Evolutionary conservation across 2,329 filamentous ascomycete genomes (phyloP).

Genomic region (Fusarium avenaceum): DNA sequence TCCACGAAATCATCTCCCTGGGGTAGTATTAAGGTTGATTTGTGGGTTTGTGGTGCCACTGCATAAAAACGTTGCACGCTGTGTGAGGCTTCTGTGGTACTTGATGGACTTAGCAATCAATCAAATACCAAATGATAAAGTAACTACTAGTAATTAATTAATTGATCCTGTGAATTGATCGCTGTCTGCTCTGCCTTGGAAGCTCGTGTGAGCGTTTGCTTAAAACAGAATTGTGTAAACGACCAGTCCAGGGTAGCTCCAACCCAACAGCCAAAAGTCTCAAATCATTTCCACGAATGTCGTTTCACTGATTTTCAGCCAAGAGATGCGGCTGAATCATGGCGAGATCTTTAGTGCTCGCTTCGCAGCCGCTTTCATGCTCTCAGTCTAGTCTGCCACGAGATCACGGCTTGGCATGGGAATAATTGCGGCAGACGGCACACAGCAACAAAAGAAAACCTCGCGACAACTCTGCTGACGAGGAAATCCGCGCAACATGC

Average conservation of each 20-base stretch:
- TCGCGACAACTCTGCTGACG: not conserved
- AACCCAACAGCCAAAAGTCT: not conserved
- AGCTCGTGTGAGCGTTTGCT: not conserved
- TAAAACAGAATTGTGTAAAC: not conserved
- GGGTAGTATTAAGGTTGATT: slow-evolving; percentile 31
- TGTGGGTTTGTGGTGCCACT: slow-evolving; percentile 21
- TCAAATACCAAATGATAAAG: too few species aligned
- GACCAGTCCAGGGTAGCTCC: not conserved
- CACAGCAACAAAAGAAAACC: not conserved
- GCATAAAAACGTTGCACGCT: not conserved
- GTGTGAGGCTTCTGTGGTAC: not conserved
- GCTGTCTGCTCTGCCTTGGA: too few species aligned
- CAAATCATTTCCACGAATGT: not conserved
- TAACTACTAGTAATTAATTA: too few species aligned
- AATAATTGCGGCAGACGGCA: slow-evolving; percentile 7
- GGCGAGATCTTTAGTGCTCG: slow-evolving; percentile 14
- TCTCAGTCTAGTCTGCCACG: slow-evolving; percentile 4
- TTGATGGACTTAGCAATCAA: not conserved
- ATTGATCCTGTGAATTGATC: too few species aligned
- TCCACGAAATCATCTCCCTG: slow-evolving; percentile 10
- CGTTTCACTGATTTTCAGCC: slow-evolving; percentile 7
- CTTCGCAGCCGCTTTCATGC: not conserved
- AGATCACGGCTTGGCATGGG: slow-evolving; percentile 18
- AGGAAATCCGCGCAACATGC: not conserved
- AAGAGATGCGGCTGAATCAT: slow-evolving; percentile 38